Evolutionary conservation across 2,329 filamentous ascomycete genomes (phyloP).

Genomic region (Colletotrichum coccodes): DNA sequence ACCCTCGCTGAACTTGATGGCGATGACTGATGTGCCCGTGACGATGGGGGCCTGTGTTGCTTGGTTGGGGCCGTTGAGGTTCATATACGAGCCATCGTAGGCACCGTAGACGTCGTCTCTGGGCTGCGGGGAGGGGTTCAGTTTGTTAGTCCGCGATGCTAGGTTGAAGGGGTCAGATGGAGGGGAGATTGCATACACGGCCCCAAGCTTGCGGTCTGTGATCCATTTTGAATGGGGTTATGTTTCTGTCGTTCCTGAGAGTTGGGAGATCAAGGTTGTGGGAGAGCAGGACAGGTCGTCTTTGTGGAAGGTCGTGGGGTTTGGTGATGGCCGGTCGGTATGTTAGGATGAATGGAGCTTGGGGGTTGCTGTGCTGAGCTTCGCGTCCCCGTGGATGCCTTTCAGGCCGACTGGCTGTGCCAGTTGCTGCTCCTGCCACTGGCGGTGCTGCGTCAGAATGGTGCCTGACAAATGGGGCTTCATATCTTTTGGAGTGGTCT

Average conservation of each 20-base stretch:
- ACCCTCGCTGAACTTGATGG: constrained; percentile 94
- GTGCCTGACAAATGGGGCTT: constrained; percentile 30
- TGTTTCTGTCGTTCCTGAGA: not conserved
- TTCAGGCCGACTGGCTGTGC: constrained; percentile 14
- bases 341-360: constrained; percentile 21
- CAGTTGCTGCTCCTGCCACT: constrained; percentile 10
- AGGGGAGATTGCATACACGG: constrained; percentile 63
- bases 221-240: constrained; percentile 63
- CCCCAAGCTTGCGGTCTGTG: constrained; percentile 80
- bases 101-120: constrained; percentile 96
- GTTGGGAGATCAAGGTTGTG: not conserved
- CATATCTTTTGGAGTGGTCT: constrained; percentile 15
- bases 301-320: constrained; percentile 17
- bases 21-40: constrained; percentile 95
- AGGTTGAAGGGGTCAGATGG: constrained; percentile 21
- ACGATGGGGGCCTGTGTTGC: constrained; percentile 94
- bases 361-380: constrained; percentile 34
- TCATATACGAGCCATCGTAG: constrained; percentile 89
- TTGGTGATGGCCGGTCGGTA: constrained; percentile 7
- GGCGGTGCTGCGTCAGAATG: constrained; percentile 18
- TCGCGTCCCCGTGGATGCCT: constrained; percentile 42
- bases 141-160: constrained; percentile 32
- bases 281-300: constrained; percentile 16
- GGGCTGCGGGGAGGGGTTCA: constrained; percentile 67
- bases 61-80: constrained; percentile 75